These are phyloP conservation scores for Dujonia santamariae DNA, from an alignment of 1,139 yeast species.

Conservation along the genomic window DNA sequence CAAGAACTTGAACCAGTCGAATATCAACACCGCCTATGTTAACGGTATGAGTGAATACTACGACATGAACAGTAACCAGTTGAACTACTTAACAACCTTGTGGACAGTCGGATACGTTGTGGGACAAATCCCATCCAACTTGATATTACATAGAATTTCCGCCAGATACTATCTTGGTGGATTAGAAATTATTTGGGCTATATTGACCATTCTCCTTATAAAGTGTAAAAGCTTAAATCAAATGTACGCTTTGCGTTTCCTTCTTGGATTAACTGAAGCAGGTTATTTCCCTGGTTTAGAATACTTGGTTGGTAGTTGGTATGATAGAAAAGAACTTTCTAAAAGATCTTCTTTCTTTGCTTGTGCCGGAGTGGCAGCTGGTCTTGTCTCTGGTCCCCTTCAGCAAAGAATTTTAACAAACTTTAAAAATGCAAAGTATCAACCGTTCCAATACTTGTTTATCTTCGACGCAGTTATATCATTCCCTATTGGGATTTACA, in stretches of 20 bases:
- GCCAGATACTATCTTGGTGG: slow-evolving; percentile 54
- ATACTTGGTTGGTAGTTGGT: slow-evolving; percentile 53
- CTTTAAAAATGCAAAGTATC: slow-evolving; percentile 27
- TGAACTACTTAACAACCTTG: slow-evolving; percentile 47
- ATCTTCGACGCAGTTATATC: slow-evolving; percentile 37
- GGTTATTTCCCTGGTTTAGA: slow-evolving; percentile 60
- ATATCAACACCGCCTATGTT: slow-evolving; percentile 53
- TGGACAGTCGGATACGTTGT: slow-evolving; percentile 61
- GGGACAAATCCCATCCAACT: slow-evolving; percentile 58
- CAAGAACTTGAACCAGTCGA: slow-evolving; percentile 41
- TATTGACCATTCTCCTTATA: slow-evolving; percentile 50
- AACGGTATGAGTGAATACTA: slow-evolving; percentile 61
- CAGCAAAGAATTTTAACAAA: slow-evolving; percentile 30
- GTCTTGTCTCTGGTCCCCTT: slow-evolving; percentile 36
- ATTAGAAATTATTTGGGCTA: slow-evolving; percentile 57
- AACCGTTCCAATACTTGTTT: slow-evolving; percentile 38
- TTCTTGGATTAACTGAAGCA: slow-evolving; percentile 56
- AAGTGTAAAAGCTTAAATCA: slow-evolving; percentile 40
- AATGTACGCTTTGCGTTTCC: slow-evolving; percentile 54
- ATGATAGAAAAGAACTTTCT: slow-evolving; percentile 37
- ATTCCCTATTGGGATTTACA: slow-evolving; percentile 33
- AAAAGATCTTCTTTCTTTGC: slow-evolving; percentile 50
- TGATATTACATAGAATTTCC: slow-evolving; percentile 49
- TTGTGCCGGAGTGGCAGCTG: slow-evolving; percentile 24
- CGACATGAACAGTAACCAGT: slow-evolving; percentile 50